Conservation (phyloP, 2,329 filamentous ascomycete species). For the Talaromyces marneffei region DNA sequence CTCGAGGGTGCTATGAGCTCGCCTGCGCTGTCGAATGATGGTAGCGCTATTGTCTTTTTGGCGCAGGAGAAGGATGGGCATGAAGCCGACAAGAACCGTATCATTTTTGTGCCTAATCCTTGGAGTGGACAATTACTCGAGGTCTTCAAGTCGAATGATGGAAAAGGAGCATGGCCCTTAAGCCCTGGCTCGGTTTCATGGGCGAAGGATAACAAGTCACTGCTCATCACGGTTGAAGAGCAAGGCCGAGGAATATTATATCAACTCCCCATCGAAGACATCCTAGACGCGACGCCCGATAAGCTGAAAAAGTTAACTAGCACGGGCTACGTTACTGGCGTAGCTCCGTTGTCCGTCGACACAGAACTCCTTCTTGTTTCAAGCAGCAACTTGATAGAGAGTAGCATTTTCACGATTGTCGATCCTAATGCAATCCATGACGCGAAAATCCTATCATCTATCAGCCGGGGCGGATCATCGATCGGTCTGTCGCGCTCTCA, state of each 20-base stretch:
- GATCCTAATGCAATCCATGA: constrained; percentile 29
- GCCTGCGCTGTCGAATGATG: constrained; percentile 42
- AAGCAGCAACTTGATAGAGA: constrained; percentile 41
- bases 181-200: constrained; percentile 40
- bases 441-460: constrained; percentile 35
- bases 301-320: constrained; percentile 34
- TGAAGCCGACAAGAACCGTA: constrained; percentile 44
- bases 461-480: constrained; percentile 29
- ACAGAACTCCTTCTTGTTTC: constrained; percentile 38
- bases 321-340: constrained; percentile 37
- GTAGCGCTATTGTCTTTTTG: constrained; percentile 39
- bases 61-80: constrained; percentile 43
- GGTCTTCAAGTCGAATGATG: constrained; percentile 33
- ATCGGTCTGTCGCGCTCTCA: constrained; percentile 40
- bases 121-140: constrained; percentile 37
- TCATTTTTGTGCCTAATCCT: constrained; percentile 39
- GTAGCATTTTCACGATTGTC: constrained; percentile 39
- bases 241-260: constrained; percentile 40
- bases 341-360: constrained; percentile 29
- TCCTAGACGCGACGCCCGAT: constrained; percentile 25
- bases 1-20: constrained; percentile 42
- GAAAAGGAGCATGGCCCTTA: constrained; percentile 37
- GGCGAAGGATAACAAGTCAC: constrained; percentile 36
- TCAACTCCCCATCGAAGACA: constrained; percentile 30
- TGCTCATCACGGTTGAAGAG: constrained; percentile 40